phyloP scores from a whole-genome alignment of 129 eudicot genomes.

The Flaveria robusta region DNA sequence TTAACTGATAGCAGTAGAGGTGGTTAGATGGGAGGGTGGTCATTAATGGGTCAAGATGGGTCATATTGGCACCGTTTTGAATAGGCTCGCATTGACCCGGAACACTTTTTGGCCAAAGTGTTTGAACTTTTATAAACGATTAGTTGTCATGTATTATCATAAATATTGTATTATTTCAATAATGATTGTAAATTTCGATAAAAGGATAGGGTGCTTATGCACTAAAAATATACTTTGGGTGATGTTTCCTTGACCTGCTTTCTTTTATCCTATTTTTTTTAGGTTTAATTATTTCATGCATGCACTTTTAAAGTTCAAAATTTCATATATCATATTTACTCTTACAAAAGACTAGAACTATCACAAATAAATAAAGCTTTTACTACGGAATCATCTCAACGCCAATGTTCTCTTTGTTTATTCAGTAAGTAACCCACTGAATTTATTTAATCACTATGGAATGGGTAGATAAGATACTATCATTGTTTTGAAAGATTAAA shows the following conservation, averaged over 20 bases:
- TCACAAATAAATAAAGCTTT: no score
- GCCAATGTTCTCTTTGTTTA: not conserved
- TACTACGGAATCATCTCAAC: not conserved
- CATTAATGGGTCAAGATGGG: not conserved
- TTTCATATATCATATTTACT: not conserved
- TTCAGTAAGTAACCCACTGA: no score
- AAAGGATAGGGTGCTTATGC: not conserved
- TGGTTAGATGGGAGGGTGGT: not conserved
- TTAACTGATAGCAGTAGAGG: conserved; percentile 12
- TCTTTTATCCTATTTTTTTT: not conserved
- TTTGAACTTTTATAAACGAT: not conserved
- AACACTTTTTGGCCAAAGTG: not conserved
- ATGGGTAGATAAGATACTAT: not conserved
- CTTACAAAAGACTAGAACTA: not conserved
- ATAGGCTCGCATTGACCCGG: not conserved
- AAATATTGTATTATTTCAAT: not conserved
- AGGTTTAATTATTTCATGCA: not conserved
- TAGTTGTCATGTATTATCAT: not conserved
- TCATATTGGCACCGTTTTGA: not conserved
- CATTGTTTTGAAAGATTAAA: not conserved
- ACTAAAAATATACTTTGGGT: not conserved
- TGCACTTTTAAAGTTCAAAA: not conserved
- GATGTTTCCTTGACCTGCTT: not conserved
- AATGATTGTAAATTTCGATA: not conserved
- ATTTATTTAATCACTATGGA: no score